Conservation (phyloP, 2,329 filamentous ascomycete species). For the Helicocarpus griseus region DNA sequence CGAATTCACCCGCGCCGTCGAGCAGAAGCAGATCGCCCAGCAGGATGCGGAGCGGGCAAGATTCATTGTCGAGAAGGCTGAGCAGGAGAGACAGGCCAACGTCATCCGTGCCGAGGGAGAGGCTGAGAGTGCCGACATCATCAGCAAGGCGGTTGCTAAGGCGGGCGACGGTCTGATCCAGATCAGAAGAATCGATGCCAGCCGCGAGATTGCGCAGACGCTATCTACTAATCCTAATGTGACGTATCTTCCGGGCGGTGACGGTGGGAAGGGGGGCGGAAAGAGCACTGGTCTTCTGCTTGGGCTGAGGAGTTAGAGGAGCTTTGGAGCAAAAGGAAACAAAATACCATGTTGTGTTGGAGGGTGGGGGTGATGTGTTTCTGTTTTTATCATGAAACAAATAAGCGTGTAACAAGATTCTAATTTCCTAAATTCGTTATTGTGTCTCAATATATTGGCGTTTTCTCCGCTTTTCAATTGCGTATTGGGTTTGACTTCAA, state of each 20-base stretch:
- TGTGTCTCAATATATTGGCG: constrained; percentile 1
- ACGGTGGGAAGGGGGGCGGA: constrained; percentile 44
- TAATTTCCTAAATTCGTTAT: not conserved
- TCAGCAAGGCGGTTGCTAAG: constrained; percentile 88
- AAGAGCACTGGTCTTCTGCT: constrained; percentile 59
- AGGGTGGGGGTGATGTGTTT: not conserved
- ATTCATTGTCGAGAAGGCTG: constrained; percentile 97
- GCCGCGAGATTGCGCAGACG: constrained; percentile 87
- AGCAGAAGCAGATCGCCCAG: constrained; percentile 99
- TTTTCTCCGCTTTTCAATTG: constrained; percentile 2
- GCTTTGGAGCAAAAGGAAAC: not conserved
- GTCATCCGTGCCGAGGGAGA: constrained; percentile 98
- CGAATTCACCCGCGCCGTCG: constrained; percentile 96
- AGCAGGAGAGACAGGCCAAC: constrained; percentile 97
- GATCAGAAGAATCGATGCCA: constrained; percentile 95
- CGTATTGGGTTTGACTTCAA: not conserved
- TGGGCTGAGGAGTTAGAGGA: constrained; percentile 44
- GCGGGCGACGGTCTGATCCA: constrained; percentile 85
- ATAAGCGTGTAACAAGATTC: constrained; percentile 3
- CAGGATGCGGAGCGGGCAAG: constrained; percentile 95
- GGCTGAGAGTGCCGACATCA: constrained; percentile 91
- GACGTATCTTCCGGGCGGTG: constrained; percentile 76
- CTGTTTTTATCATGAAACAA: not conserved
- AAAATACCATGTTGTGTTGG: not conserved
- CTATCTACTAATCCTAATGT: constrained; percentile 88